These are phyloP conservation scores for Tuber melanosporum DNA, from an alignment of 495 filamentous ascomycete genomes.

Conservation along the genomic window DNA sequence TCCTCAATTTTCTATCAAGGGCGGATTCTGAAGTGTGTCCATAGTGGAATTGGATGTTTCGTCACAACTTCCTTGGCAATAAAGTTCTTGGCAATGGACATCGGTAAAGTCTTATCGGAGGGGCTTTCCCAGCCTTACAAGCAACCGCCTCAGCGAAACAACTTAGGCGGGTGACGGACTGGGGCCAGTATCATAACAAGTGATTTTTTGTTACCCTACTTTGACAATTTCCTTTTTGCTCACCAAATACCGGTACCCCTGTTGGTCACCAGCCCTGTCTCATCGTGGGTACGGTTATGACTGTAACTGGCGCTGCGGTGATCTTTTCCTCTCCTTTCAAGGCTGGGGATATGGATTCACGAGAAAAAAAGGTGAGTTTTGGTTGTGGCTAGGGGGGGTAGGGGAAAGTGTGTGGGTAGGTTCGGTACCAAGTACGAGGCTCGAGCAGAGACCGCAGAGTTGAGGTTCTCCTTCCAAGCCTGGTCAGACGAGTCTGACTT, in stretches of 20 bases:
- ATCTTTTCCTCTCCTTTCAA: background rate
- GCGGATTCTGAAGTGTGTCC: background rate
- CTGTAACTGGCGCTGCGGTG: background rate
- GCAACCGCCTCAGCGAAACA: no score
- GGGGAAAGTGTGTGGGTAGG: background rate
- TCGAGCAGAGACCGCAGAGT: background rate
- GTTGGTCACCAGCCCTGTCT: no score
- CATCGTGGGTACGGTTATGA: no score
- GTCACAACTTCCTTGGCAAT: background rate
- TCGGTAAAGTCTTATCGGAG: background rate
- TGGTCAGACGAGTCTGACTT: background rate
- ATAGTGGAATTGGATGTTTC: background rate
- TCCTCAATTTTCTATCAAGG: background rate
- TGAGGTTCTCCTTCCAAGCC: background rate
- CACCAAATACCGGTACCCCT: no score
- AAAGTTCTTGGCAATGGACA: background rate
- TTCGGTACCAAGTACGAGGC: no score
- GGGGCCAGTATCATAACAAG: no score
- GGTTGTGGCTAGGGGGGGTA: background rate
- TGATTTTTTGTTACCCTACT: no score
- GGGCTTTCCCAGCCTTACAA: no score
- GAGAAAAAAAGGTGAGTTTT: background rate
- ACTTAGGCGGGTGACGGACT: no score
- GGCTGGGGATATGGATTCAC: background rate
- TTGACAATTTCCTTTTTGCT: no score